These are phyloP conservation scores for Aphanomyces cochlioides DNA, from an alignment of 352 stramenopile species.

Conservation along the genomic window DNA sequence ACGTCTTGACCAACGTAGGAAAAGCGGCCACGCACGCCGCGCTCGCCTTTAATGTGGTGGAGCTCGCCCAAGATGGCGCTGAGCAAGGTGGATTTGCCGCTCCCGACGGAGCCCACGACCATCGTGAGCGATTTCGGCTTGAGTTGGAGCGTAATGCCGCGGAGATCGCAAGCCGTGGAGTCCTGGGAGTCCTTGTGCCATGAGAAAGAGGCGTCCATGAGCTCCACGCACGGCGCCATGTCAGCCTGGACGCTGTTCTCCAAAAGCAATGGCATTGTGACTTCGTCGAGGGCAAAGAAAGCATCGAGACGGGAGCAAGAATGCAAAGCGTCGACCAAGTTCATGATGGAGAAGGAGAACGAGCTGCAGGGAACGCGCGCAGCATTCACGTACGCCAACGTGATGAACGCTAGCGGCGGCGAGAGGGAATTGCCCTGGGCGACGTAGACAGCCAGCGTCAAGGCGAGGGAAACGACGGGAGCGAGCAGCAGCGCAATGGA, in stretches of 20 bases:
- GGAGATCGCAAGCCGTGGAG: not conserved
- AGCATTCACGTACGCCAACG: slow-evolving; percentile 50
- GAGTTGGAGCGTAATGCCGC: not conserved
- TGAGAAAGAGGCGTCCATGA: too few species aligned
- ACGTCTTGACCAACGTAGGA: slow-evolving; percentile 88
- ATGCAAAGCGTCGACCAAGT: slow-evolving; percentile 43
- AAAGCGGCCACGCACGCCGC: slow-evolving; percentile 45
- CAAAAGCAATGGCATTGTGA: not conserved
- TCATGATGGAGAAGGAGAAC: slow-evolving; percentile 48
- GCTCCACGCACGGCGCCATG: too few species aligned
- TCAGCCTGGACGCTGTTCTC: too few species aligned
- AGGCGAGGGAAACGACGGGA: not conserved
- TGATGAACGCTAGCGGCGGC: slow-evolving; percentile 55
- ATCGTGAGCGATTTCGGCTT: slow-evolving; percentile 39
- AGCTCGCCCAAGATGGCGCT: slow-evolving; percentile 91
- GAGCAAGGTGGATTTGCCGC: slow-evolving; percentile 86
- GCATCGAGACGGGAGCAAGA: slow-evolving; percentile 34
- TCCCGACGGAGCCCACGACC: slow-evolving; percentile 57
- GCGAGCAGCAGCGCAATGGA: slow-evolving; percentile 9
- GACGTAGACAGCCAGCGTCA: slow-evolving; percentile 1
- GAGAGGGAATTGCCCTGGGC: slow-evolving; percentile 52
- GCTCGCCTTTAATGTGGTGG: slow-evolving; percentile 56
- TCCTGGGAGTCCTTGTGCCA: too few species aligned
- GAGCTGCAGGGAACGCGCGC: slow-evolving; percentile 52
- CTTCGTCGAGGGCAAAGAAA: slow-evolving; percentile 34